These are phyloP conservation scores for Tulasnella sp. DNA, from an alignment of 768 basidiomycete genomes.

Conservation along the genomic window DNA sequence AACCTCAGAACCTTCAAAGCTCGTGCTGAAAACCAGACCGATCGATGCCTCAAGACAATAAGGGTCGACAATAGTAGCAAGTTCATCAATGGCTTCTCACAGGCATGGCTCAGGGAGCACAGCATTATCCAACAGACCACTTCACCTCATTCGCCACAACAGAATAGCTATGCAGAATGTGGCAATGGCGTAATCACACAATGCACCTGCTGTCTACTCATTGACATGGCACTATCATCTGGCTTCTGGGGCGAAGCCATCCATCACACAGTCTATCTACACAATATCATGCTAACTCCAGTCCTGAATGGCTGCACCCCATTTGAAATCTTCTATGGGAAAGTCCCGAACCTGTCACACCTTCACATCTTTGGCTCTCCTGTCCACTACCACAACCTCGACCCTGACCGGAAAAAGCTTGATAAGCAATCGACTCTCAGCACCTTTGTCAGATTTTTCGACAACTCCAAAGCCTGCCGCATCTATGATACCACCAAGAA, in stretches of 20 bases:
- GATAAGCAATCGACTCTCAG: conserved; percentile 19
- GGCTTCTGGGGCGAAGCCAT: conserved; percentile 22
- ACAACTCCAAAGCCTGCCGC: conserved; percentile 23
- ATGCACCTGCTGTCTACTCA: conserved; percentile 10
- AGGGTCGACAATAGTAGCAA: not conserved
- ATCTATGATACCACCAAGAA: conserved; percentile 20
- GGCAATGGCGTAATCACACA: conserved; percentile 11
- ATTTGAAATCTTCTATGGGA: conserved; percentile 19
- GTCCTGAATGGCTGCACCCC: conserved; percentile 16
- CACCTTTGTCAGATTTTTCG: conserved; percentile 23
- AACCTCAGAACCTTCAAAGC: not conserved
- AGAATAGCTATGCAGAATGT: conserved; percentile 19
- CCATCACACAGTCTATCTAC: conserved; percentile 19
- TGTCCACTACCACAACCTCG: conserved; percentile 21
- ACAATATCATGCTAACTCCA: conserved; percentile 18
- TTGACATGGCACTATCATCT: conserved; percentile 8
- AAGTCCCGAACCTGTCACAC: conserved; percentile 20
- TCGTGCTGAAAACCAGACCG: not conserved
- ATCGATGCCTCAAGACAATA: not conserved
- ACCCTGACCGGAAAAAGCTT: conserved; percentile 22
- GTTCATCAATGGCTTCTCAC: not conserved
- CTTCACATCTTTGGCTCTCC: conserved; percentile 24
- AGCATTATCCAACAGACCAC: conserved; percentile 9
- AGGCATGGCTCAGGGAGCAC: not conserved
- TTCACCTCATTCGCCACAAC: conserved; percentile 15